A percentile compares a stretch with the other conserved stretches of the same genome.
Evolutionary conservation across 2,329 filamentous ascomycete genomes (phyloP).

Genomic region (Talaromyces pinophilus): DNA sequence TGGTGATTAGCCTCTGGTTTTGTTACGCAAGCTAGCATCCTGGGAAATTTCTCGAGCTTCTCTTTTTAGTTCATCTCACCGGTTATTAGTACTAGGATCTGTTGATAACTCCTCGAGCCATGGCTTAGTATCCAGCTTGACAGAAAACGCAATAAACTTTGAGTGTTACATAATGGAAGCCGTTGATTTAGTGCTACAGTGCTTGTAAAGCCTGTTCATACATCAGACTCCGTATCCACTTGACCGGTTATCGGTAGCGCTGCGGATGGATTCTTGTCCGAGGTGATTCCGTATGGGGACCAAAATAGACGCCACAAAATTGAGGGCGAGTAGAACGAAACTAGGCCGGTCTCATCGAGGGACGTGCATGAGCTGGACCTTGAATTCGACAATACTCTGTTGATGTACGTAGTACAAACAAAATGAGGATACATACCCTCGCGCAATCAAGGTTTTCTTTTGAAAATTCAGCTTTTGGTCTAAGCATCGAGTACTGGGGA

Average conservation of each 20-base stretch:
- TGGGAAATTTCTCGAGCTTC: not conserved
- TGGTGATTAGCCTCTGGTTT: not conserved
- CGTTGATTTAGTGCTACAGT: not conserved
- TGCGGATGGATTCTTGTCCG: not conserved
- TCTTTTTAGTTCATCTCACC: not conserved
- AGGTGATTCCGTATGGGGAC: not conserved
- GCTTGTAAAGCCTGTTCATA: not conserved
- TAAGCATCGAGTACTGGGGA: too few species aligned
- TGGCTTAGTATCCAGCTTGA: not conserved
- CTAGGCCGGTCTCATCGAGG: not conserved
- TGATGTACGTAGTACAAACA: not conserved
- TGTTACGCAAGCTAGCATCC: not conserved
- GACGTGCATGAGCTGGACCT: not conserved
- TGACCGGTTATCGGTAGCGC: not conserved
- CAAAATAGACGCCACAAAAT: not conserved
- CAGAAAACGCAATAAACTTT: not conserved
- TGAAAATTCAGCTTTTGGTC: too few species aligned
- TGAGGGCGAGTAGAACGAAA: not conserved
- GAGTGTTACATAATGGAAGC: not conserved
- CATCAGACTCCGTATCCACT: not conserved
- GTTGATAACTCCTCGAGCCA: not conserved
- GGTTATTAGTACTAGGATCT: not conserved
- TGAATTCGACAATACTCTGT: not conserved
- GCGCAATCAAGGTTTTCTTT: not conserved
- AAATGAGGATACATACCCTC: not conserved